Conservation (phyloP, 345 rosid species). For the Stellera chamaejasme region DNA sequence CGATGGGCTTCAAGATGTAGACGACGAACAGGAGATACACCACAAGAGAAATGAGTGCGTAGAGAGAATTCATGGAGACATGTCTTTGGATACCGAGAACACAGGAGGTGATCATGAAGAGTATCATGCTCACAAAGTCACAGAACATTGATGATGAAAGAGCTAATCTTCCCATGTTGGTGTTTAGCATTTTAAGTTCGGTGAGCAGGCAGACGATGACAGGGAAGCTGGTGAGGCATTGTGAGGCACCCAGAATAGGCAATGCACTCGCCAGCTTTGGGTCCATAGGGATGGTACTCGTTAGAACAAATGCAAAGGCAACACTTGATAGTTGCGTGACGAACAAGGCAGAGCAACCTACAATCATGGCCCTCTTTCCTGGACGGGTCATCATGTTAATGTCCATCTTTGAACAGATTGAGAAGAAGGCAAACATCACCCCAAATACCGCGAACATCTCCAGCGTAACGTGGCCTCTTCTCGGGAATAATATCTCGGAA, state of each 20-base stretch:
- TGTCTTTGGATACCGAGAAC: too few relatives aligned
- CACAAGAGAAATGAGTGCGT: neutral
- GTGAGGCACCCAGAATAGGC: neutral
- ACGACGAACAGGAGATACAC: constrained; percentile 2
- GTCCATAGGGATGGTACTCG: neutral
- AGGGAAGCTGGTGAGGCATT: constrained; percentile 17
- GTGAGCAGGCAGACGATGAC: constrained; percentile 22
- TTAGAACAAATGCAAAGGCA: neutral
- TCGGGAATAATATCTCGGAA: constrained; percentile 15
- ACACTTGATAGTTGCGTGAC: neutral
- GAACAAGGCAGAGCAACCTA: neutral
- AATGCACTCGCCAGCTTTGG: neutral
- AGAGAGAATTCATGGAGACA: neutral
- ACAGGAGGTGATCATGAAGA: neutral
- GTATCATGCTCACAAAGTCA: constrained; percentile 9
- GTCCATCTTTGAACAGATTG: constrained; percentile 15
- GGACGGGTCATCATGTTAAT: neutral
- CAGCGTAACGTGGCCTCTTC: neutral
- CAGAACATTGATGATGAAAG: constrained; percentile 24
- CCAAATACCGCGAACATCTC: constrained; percentile 16
- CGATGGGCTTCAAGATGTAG: constrained; percentile 18
- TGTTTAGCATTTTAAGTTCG: constrained; percentile 29
- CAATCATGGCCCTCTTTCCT: constrained; percentile 8
- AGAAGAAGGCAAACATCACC: constrained; percentile 19
- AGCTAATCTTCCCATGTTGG: constrained; percentile 34